Percentiles rank a stretch among this genome's conserved stretches.
These are phyloP conservation scores for Monosporascus cannonballus DNA, from an alignment of 2,329 filamentous ascomycete species.

Conservation along the genomic window DNA sequence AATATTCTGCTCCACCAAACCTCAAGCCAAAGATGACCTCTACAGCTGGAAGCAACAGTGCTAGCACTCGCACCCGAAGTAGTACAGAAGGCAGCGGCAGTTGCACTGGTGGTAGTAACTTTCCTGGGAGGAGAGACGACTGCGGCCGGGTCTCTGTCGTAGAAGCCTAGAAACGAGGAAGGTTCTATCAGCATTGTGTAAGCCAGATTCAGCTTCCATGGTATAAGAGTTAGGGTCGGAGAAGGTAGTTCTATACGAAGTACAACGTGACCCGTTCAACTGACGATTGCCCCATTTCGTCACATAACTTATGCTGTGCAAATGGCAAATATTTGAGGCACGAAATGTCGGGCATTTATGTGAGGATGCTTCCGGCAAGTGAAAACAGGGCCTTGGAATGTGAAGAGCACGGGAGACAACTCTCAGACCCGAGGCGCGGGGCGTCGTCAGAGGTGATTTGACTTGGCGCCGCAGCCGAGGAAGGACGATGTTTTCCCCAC, in stretches of 20 bases:
- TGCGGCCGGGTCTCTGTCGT: constrained; percentile 9
- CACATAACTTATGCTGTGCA: background rate
- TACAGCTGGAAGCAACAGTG: constrained; percentile 6
- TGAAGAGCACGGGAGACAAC: constrained; percentile 16
- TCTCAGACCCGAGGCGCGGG: constrained; percentile 9
- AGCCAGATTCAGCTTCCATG: constrained; percentile 19
- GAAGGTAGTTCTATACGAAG: background rate
- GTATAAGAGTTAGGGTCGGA: constrained; percentile 8
- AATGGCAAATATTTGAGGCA: constrained; percentile 5
- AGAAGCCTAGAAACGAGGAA: constrained; percentile 22
- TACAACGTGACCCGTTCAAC: constrained; percentile 1
- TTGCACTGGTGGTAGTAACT: constrained; percentile 7
- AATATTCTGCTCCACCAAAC: constrained; percentile 21
- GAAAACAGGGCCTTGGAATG: constrained; percentile 13
- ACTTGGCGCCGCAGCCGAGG: constrained; percentile 9
- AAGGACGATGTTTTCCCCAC: constrained; percentile 19
- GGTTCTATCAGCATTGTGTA: constrained; percentile 24
- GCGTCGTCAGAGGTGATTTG: constrained; percentile 25
- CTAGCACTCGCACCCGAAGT: background rate
- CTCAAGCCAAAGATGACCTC: constrained; percentile 19
- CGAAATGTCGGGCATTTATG: constrained; percentile 17
- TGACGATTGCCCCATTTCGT: constrained; percentile 5
- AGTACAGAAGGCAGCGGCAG: constrained; percentile 4
- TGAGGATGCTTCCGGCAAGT: constrained; percentile 9
- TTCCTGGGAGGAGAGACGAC: background rate